Conservation (phyloP, 1,284 basidiomycete genomes). For the Vanrija pseudolonga region DNA sequence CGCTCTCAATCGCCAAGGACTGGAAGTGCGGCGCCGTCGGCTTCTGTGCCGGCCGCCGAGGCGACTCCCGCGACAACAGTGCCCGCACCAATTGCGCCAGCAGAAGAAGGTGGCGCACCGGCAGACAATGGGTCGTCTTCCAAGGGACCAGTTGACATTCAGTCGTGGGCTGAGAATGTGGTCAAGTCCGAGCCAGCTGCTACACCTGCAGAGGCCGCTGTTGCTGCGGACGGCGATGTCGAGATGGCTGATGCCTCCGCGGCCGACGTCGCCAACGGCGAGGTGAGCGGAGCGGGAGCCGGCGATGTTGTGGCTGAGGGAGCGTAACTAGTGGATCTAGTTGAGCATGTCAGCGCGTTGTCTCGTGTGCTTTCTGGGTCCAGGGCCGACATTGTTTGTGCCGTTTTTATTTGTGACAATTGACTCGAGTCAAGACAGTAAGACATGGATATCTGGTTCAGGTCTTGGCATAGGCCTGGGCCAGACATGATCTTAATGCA, state of each 20-base stretch:
- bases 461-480: too few species aligned
- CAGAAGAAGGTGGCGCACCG: neutral
- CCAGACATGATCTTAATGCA: too few species aligned
- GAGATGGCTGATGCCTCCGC: slow-evolving; percentile 14
- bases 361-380: too few species aligned
- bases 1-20: slow-evolving; percentile 10
- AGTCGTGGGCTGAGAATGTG: slow-evolving; percentile 17
- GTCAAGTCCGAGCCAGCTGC: neutral
- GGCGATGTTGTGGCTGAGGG: slow-evolving; percentile 24
- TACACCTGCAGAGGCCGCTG: neutral
- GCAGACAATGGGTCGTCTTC: too few species aligned
- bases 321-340: too few species aligned
- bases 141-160: slow-evolving; percentile 8
- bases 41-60: neutral
- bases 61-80: neutral
- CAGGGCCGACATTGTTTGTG: too few species aligned
- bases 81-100: neutral
- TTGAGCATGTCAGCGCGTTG: neutral
- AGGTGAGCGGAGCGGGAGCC: slow-evolving; percentile 13
- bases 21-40: neutral
- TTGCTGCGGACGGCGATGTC: slow-evolving; percentile 11
- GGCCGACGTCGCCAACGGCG: neutral
- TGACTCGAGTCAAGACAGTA: too few species aligned
- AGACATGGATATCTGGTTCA: too few species aligned
- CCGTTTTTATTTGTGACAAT: too few species aligned